These are phyloP conservation scores for Cordyceps farinosa DNA, from an alignment of 2,329 filamentous ascomycete species.

Conservation along the genomic window DNA sequence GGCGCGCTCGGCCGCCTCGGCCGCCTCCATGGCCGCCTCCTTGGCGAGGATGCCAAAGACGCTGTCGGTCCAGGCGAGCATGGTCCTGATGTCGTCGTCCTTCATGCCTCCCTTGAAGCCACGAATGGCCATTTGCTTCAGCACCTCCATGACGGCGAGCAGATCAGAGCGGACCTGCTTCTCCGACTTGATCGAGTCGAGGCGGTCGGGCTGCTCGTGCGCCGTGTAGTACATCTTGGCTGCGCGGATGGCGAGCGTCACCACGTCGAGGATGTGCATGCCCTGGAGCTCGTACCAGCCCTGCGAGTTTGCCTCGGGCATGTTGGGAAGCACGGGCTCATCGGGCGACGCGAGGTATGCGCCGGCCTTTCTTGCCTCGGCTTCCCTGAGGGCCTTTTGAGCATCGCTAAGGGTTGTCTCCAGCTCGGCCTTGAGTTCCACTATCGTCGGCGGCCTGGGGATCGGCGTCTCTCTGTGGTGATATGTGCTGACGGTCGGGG, in stretches of 20 bases:
- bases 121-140: constrained; percentile 86
- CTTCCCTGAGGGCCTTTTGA: constrained; percentile 62
- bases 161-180: constrained; percentile 80
- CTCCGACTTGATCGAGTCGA: constrained; percentile 85
- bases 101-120: constrained; percentile 81
- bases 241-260: constrained; percentile 91
- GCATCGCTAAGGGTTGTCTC: constrained; percentile 70
- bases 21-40: constrained; percentile 73
- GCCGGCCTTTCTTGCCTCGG: constrained; percentile 38
- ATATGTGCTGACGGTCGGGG: constrained; percentile 97
- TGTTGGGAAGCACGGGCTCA: constrained; percentile 33
- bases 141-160: constrained; percentile 79
- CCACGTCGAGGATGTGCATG: constrained; percentile 85
- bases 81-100: constrained; percentile 70
- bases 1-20: constrained; percentile 66
- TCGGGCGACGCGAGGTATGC: constrained; percentile 28
- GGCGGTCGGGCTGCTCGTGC: constrained; percentile 79
- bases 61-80: constrained; percentile 74
- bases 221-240: constrained; percentile 96
- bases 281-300: constrained; percentile 87
- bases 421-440: constrained; percentile 65
- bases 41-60: constrained; percentile 72
- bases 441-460: constrained; percentile 77
- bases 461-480: constrained; percentile 78
- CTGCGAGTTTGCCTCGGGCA: constrained; percentile 48